These are phyloP conservation scores for Fistulina hepatica DNA, from an alignment of 1,284 basidiomycete species.

Conservation along the genomic window DNA sequence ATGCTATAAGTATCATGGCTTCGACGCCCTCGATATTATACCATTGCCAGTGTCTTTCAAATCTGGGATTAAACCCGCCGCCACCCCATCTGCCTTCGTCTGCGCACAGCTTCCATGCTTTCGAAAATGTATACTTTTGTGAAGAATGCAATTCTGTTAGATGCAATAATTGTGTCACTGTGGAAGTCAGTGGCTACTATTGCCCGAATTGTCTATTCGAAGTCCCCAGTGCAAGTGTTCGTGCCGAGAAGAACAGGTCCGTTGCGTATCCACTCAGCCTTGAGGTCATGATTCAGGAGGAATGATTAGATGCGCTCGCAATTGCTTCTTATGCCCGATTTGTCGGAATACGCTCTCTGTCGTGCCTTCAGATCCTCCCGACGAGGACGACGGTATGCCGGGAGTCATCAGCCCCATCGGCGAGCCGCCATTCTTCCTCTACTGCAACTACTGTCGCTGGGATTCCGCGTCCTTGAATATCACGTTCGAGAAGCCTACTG, in stretches of 20 bases:
- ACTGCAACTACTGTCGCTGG: constrained; percentile 92
- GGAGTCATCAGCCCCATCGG: constrained; percentile 48
- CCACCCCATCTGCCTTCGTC: constrained; percentile 67
- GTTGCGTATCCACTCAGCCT: constrained; percentile 10
- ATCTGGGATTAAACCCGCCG: constrained; percentile 52
- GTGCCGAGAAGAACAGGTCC: constrained; percentile 90
- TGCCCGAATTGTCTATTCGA: constrained; percentile 99
- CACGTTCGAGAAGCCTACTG: constrained; percentile 92
- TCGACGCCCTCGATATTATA: constrained; percentile 49
- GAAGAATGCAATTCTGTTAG: constrained; percentile 95
- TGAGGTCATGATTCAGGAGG: no score
- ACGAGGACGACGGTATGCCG: constrained; percentile 41
- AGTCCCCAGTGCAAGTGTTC: constrained; percentile 91
- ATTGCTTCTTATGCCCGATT: constrained; percentile 93
- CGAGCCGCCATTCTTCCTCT: constrained; percentile 82
- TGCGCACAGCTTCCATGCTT: constrained; percentile 66
- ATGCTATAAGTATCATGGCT: no score
- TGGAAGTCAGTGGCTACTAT: constrained; percentile 94
- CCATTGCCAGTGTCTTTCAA: constrained; percentile 61
- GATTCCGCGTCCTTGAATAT: constrained; percentile 85
- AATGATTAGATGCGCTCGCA: constrained; percentile 76
- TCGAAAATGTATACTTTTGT: constrained; percentile 89
- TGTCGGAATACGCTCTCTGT: constrained; percentile 84
- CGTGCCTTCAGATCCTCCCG: constrained; percentile 77
- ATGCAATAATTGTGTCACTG: constrained; percentile 83